Evolutionary conservation across 305 asterid species (phyloP).

Genomic region (Stenogyne calaminthoides): DNA sequence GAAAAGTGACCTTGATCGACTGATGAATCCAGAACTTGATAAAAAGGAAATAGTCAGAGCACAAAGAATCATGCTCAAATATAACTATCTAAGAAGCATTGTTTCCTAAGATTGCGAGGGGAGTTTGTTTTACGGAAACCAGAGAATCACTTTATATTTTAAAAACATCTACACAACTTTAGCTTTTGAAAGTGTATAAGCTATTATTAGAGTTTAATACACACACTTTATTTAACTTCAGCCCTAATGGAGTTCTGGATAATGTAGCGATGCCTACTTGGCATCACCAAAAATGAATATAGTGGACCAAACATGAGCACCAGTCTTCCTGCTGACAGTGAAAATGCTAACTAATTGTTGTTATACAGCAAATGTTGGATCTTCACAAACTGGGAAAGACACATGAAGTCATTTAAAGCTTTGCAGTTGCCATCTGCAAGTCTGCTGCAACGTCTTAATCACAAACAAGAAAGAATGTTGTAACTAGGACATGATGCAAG

Average conservation of each 20-base stretch:
- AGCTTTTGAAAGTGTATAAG: too few species aligned
- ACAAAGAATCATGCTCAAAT: background rate
- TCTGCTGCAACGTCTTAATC: slow-evolving; percentile 48
- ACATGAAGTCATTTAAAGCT: slow-evolving; percentile 64
- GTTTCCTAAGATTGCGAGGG: too few species aligned
- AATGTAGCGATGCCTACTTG: too few species aligned
- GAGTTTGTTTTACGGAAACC: too few species aligned
- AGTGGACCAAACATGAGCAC: background rate
- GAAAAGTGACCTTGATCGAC: slow-evolving; percentile 78
- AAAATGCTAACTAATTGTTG: background rate
- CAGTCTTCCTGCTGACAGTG: slow-evolving; percentile 3
- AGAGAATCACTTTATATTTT: too few species aligned
- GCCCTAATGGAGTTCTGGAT: too few species aligned
- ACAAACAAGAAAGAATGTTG: background rate
- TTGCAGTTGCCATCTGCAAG: slow-evolving; percentile 72
- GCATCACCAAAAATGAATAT: slow-evolving; percentile 2
- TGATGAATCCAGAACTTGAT: slow-evolving; percentile 94
- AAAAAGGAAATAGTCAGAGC: slow-evolving; percentile 25
- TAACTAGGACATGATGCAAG: background rate
- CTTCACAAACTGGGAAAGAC: slow-evolving; percentile 79
- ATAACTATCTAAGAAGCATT: background rate
- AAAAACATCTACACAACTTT: too few species aligned
- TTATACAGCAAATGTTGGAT: slow-evolving; percentile 23
- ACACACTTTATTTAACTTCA: too few species aligned
- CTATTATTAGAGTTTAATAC: too few species aligned